These are phyloP conservation scores for Fonsecaea pedrosoi DNA, from an alignment of 2,329 filamentous ascomycete genomes.

Conservation along the genomic window DNA sequence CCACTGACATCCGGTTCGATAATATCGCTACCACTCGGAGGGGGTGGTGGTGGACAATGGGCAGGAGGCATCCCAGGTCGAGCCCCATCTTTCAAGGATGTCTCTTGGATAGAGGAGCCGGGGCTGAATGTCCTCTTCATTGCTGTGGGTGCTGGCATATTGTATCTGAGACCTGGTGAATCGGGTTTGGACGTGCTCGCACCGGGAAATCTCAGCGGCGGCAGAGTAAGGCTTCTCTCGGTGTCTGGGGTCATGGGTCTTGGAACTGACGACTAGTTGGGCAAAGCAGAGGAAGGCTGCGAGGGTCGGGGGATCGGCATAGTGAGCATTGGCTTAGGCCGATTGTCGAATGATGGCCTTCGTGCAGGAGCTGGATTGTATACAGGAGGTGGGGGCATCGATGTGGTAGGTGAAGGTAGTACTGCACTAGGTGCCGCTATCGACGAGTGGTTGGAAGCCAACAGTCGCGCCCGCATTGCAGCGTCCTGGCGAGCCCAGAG, in stretches of 20 bases:
- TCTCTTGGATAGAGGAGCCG: conserved; percentile 4
- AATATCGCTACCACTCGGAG: conserved; percentile 16
- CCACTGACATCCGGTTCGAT: conserved; percentile 30
- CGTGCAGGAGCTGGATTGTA: conserved; percentile 7
- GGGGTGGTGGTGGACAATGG: background rate
- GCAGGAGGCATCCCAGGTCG: conserved; percentile 22
- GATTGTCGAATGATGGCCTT: conserved; percentile 13
- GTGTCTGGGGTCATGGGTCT: conserved; percentile 15
- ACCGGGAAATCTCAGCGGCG: conserved; percentile 11
- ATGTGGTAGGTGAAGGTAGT: conserved; percentile 19
- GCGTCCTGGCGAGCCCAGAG: conserved; percentile 22
- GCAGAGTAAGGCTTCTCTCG: conserved; percentile 17
- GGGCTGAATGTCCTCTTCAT: conserved; percentile 31
- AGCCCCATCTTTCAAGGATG: conserved; percentile 31
- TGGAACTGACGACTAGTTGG: conserved; percentile 4
- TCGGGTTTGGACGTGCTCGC: background rate
- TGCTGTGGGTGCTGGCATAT: conserved; percentile 20
- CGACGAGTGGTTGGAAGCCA: background rate
- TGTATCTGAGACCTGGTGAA: conserved; percentile 16
- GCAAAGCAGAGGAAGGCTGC: conserved; percentile 5
- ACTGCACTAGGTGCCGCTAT: conserved; percentile 20
- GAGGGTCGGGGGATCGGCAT: conserved; percentile 12
- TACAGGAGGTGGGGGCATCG: conserved; percentile 34
- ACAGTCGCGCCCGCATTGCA: background rate
- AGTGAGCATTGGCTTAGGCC: conserved; percentile 5